Evolutionary conservation across 352 stramenopile genomes (phyloP).

Genomic region (Phytophthora sp.): DNA sequence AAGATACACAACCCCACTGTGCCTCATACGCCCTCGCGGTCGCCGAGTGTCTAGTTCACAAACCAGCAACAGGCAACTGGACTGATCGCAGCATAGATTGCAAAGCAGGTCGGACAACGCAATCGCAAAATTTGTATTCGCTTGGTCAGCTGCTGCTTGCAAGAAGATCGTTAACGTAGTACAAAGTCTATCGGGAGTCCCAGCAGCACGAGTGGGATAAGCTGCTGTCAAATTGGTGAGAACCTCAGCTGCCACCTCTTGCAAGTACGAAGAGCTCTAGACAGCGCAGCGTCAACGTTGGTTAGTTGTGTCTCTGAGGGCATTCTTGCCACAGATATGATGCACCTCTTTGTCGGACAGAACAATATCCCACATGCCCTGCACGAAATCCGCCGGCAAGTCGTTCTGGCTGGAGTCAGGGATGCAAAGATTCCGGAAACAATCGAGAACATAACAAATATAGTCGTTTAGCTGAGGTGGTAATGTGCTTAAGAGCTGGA

Average conservation of each 20-base stretch:
- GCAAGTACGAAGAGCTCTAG: slow-evolving; percentile 1
- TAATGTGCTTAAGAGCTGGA: slow-evolving; percentile 31
- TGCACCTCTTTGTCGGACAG: slow-evolving; percentile 23
- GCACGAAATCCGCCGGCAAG: slow-evolving; percentile 27
- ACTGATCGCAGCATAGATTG: slow-evolving; percentile 63
- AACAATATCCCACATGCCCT: slow-evolving; percentile 33
- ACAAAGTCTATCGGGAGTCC: slow-evolving; percentile 40
- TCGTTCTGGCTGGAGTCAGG: slow-evolving; percentile 6
- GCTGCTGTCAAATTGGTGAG: slow-evolving; percentile 45
- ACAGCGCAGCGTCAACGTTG: neutral
- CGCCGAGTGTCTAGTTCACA: slow-evolving; percentile 73
- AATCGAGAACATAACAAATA: slow-evolving; percentile 45
- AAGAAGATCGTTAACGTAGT: slow-evolving; percentile 47
- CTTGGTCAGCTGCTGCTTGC: neutral
- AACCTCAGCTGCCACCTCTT: slow-evolving; percentile 48
- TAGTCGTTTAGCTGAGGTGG: slow-evolving; percentile 20
- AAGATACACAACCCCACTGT: slow-evolving; percentile 73
- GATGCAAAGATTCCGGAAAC: slow-evolving; percentile 58
- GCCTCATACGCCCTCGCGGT: slow-evolving; percentile 36
- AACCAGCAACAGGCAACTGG: slow-evolving; percentile 58
- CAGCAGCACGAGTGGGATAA: slow-evolving; percentile 5
- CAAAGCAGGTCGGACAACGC: slow-evolving; percentile 60
- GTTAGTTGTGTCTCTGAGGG: neutral
- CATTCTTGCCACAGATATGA: neutral
- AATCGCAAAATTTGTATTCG: slow-evolving; percentile 33